Evolutionary conservation across 352 stramenopile species (phyloP).

Genomic region (Blastocystis sp.): DNA sequence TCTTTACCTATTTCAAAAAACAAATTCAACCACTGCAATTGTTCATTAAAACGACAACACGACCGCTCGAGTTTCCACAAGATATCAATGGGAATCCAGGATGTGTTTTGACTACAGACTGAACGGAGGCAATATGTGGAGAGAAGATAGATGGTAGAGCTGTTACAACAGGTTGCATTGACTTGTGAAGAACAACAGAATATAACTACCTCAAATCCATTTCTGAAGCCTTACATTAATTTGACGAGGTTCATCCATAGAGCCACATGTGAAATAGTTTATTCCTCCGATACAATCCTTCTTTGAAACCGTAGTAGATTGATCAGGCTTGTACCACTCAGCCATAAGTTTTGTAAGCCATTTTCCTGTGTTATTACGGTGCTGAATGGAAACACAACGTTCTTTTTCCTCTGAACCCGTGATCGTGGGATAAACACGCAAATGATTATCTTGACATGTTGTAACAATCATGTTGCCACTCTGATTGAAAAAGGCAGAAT

Average conservation of each 20-base stretch:
- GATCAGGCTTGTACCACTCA: neutral
- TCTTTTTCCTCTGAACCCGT: neutral
- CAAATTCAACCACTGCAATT: neutral
- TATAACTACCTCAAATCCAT: conserved; percentile 29
- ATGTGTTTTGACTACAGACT: conserved; percentile 48
- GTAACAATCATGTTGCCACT: conserved; percentile 43
- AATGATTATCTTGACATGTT: conserved; percentile 60
- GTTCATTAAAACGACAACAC: conserved; percentile 37
- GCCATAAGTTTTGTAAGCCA: conserved; percentile 63
- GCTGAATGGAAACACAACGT: neutral
- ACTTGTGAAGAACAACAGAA: neutral
- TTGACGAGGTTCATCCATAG: conserved; percentile 51
- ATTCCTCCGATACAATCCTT: neutral
- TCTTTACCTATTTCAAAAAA: neutral
- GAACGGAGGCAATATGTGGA: conserved; percentile 30
- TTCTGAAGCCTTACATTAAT: neutral
- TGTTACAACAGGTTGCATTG: conserved; percentile 29
- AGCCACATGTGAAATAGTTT: conserved; percentile 37
- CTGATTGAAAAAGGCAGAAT: conserved; percentile 44
- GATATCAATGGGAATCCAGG: conserved; percentile 7
- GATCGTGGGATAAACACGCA: conserved; percentile 24
- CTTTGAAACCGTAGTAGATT: neutral
- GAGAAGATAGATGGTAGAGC: conserved; percentile 34
- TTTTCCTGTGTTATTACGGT: conserved; percentile 54
- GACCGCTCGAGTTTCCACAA: conserved; percentile 44